Evolutionary conservation across 2,329 filamentous ascomycete species (phyloP).

Genomic region (Colletotrichum eleusines): DNA sequence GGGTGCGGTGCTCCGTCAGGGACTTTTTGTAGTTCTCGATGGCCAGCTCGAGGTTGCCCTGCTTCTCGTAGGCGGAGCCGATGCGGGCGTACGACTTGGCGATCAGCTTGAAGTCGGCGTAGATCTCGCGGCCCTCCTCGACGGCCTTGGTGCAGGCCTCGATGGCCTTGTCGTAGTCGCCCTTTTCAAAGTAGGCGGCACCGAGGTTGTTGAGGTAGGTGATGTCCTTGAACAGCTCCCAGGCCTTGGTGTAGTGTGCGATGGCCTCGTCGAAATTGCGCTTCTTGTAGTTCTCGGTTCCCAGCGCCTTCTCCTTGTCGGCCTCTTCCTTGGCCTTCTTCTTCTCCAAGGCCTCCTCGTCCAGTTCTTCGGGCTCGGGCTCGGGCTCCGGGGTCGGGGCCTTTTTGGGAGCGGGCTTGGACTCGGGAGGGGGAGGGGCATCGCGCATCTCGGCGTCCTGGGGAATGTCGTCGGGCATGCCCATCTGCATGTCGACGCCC

Average conservation of each 20-base stretch:
- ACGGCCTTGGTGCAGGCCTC: conserved; percentile 89
- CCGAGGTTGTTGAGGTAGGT: conserved; percentile 97
- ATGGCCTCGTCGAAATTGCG: conserved; percentile 96
- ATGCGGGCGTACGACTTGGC: conserved; percentile 98
- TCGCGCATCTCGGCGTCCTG: conserved; percentile 87
- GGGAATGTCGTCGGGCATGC: conserved; percentile 53
- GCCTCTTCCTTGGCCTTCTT: conserved; percentile 93
- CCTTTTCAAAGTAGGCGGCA: conserved; percentile 95
- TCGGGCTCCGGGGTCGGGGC: conserved; percentile 67
- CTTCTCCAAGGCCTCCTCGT: conserved; percentile 86
- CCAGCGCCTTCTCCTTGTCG: conserved; percentile 93
- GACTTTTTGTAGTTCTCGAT: conserved; percentile 93
- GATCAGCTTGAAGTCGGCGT: conserved; percentile 97
- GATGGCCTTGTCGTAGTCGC: conserved; percentile 89
- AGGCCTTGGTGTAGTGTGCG: conserved; percentile 92
- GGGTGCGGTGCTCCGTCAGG: conserved; percentile 95
- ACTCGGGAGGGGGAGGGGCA: conserved; percentile 55
- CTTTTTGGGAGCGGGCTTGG: conserved; percentile 65
- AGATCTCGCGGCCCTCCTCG: conserved; percentile 87
- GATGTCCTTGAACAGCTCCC: conserved; percentile 95
- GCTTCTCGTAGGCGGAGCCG: conserved; percentile 92
- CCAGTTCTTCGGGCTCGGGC: conserved; percentile 76
- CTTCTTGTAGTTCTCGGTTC: conserved; percentile 98
- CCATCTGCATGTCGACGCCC: conserved; percentile 86
- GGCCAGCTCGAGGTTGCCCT: conserved; percentile 82